These are phyloP conservation scores for Leccinum aurantiacum DNA, from an alignment of 768 basidiomycete genomes.

Conservation along the genomic window DNA sequence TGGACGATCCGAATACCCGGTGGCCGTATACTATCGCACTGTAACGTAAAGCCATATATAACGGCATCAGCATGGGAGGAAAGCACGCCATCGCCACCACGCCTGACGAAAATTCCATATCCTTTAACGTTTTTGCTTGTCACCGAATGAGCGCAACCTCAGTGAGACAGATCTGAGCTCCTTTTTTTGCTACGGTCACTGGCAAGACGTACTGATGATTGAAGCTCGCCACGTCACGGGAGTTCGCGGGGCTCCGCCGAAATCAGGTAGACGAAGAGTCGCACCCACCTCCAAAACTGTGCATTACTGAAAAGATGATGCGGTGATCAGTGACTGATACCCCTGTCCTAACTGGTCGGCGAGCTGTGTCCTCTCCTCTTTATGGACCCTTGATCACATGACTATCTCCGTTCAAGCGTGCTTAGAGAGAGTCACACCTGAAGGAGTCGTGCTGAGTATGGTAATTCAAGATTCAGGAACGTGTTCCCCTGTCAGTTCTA, in stretches of 20 bases:
- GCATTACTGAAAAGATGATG: background rate
- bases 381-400: background rate
- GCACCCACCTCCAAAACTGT: background rate
- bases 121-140: background rate
- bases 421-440: too few relatives aligned
- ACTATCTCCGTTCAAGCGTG: background rate
- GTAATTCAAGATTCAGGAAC: background rate
- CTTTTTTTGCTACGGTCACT: background rate
- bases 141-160: too few relatives aligned
- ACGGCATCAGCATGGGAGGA: background rate
- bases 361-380: background rate
- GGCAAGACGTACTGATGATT: background rate
- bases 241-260: background rate
- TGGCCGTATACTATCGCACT: background rate
- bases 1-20: background rate
- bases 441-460: background rate
- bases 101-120: background rate
- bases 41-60: background rate
- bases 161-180: background rate
- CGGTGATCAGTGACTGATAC: background rate
- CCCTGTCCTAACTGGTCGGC: background rate
- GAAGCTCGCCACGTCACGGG: background rate
- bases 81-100: background rate
- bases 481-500: background rate
- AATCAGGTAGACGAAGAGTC: background rate